Evolutionary conservation across 768 basidiomycete species (phyloP).

Genomic region (Lentinula guzmanii): DNA sequence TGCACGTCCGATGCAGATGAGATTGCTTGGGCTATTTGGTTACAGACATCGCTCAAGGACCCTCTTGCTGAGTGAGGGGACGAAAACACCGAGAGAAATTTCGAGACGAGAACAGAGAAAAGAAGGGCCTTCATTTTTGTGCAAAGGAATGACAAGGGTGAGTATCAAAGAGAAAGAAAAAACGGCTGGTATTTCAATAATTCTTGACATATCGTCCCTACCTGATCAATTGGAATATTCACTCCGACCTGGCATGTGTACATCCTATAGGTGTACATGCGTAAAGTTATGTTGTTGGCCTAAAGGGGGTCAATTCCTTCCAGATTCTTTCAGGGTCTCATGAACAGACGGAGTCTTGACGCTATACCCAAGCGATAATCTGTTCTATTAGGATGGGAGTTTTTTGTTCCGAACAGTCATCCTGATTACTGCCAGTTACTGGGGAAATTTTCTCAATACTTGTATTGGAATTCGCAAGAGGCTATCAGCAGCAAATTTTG

Average conservation of each 20-base stretch:
- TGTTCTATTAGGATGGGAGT: too few species aligned
- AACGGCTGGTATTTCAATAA: background rate
- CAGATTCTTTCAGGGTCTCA: background rate
- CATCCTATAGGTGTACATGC: background rate
- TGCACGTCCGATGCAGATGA: conserved; percentile 42
- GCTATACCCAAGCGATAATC: too few species aligned
- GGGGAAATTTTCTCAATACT: too few species aligned
- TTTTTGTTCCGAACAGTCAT: too few species aligned
- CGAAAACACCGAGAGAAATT: too few species aligned
- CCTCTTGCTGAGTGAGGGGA: background rate
- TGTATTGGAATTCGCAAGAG: background rate
- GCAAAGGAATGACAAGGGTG: background rate
- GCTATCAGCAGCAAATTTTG: background rate
- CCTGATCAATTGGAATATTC: too few species aligned
- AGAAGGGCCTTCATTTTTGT: background rate
- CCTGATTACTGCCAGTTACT: too few species aligned
- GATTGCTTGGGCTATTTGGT: conserved; percentile 27
- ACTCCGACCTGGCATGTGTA: too few species aligned
- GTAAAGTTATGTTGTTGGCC: background rate
- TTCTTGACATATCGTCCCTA: background rate
- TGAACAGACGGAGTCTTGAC: background rate
- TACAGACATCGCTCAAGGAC: conserved; percentile 20
- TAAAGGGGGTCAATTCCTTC: background rate
- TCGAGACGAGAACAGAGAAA: background rate
- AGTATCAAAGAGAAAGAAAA: background rate